Conservation (phyloP, 805 yeast genomes). For the Candida nemodendra region DNA sequence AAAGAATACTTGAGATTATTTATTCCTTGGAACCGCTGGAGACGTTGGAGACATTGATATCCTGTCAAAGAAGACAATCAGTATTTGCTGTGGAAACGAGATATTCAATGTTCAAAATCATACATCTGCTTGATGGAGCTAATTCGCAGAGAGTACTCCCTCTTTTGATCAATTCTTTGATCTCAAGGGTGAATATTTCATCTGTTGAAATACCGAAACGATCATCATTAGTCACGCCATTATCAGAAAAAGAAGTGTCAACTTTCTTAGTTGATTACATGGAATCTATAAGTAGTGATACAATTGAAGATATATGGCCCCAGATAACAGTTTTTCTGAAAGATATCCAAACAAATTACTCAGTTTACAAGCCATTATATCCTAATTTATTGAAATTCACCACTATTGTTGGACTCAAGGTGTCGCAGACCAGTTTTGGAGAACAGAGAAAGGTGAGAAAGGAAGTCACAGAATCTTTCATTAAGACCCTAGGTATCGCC, state of each 20-base stretch:
- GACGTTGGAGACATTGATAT: slow-evolving; percentile 63
- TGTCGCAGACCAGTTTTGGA: slow-evolving; percentile 58
- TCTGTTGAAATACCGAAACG: slow-evolving; percentile 28
- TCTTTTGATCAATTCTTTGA: slow-evolving; percentile 55
- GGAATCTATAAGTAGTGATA: slow-evolving; percentile 66
- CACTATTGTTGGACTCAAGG: slow-evolving; percentile 51
- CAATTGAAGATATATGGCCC: slow-evolving; percentile 76
- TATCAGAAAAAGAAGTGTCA: slow-evolving; percentile 46
- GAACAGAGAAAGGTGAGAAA: slow-evolving; percentile 57
- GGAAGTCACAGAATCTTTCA: slow-evolving; percentile 40
- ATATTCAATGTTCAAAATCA: slow-evolving; percentile 50
- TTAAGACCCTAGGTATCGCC: slow-evolving; percentile 24
- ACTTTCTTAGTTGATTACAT: slow-evolving; percentile 61
- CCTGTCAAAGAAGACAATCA: slow-evolving; percentile 26
- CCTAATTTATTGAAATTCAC: slow-evolving; percentile 54
- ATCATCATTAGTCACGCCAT: slow-evolving; percentile 47
- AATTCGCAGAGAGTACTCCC: slow-evolving; percentile 75
- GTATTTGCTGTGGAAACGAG: slow-evolving; percentile 15
- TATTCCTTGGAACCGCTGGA: slow-evolving; percentile 71
- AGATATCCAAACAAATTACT: slow-evolving; percentile 49
- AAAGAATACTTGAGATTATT: slow-evolving; percentile 61
- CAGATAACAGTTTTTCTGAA: slow-evolving; percentile 57
- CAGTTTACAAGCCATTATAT: slow-evolving; percentile 46
- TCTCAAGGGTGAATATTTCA: slow-evolving; percentile 42
- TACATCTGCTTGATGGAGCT: slow-evolving; percentile 84